Evolutionary conservation across 306 rosid genomes (phyloP), one percentile per base, ranked within the genome.

Genomic region (Vicia faba): DNA sequence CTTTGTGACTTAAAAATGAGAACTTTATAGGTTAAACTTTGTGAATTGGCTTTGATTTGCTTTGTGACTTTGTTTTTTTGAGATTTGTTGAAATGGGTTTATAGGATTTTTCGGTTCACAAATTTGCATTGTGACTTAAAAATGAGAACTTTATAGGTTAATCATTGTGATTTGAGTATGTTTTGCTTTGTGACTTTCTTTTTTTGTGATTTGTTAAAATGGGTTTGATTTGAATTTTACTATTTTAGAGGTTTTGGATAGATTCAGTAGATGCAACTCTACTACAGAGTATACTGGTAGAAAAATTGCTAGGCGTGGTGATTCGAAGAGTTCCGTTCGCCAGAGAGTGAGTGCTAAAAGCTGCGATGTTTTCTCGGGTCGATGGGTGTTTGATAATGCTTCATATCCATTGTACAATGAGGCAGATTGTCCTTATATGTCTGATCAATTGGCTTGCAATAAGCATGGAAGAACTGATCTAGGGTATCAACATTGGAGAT

Each of bases 391-490:
- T 54, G 96, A 93, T 77, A 88, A 88, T 78, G 76, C 38, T 11
- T 86, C 96, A 25, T 55, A 88, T 79, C 99, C 99, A 31, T 64
- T 93, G 55, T 93, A 89, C 82, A 75, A 73, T 9, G 99, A 86
- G 59, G 60, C 79, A 0, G 80, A 75, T 31, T 93, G 99, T 79
- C 96, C 99, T 58, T 93, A 88, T 70, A 93, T 93, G 99, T 93
- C 99, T 28, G 99, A 93, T 72, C 99, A 93, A 85, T 78, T 93
- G 86, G 89, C 99, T 2, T 93, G 99, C 41, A 92, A 89, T 76
- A 93, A 82, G 79, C 99, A 93, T 74, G 99, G 97, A 59, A 74
- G 99, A 75, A 66, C 83, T 78, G 95, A 93, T 83, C 78, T 88
- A 86, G 87, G 84, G 23, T 88, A 90, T 77, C 99, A 86, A 72